Evolutionary conservation across 1,139 yeast species (phyloP).

Genomic region (Candida gigantensis): DNA sequence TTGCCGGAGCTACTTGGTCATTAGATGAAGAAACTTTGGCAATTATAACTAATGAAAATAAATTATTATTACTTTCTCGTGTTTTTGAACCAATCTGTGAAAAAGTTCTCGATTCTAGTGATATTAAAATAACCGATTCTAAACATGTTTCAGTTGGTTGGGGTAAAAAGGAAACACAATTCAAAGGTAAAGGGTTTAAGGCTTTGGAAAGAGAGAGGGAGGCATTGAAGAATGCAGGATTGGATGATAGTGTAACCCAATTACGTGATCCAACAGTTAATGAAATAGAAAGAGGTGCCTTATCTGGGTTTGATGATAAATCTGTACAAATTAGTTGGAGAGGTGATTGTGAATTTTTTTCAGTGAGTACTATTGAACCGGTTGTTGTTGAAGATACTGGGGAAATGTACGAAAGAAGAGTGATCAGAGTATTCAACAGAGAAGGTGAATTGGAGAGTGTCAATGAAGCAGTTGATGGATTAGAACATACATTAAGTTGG

Average conservation of each 20-base stretch:
- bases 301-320: constrained; percentile 53
- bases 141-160: constrained; percentile 97
- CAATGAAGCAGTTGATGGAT: constrained; percentile 86
- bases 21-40: constrained; percentile 87
- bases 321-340: constrained; percentile 76
- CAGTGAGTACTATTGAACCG: constrained; percentile 64
- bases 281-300: constrained; percentile 66
- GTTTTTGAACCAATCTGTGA: constrained; percentile 81
- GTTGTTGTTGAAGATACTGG: constrained; percentile 41
- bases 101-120: constrained; percentile 55
- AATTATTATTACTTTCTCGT: constrained; percentile 69
- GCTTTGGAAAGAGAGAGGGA: constrained; percentile 68
- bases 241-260: constrained; percentile 50
- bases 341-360: constrained; percentile 88
- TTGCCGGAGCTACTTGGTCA: constrained; percentile 81
- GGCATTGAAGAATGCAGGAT: constrained; percentile 67
- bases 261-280: constrained; percentile 93
- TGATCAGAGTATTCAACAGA: constrained; percentile 77
- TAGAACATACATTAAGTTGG: constrained; percentile 79
- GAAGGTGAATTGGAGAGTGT: constrained; percentile 80
- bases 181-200: constrained; percentile 89
- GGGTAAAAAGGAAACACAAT: constrained; percentile 98
- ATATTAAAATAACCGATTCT: constrained; percentile 59
- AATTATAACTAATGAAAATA: constrained; percentile 63
- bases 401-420: constrained; percentile 61